Percentiles rank a stretch among this genome's conserved stretches.
These are phyloP conservation scores for Metarhizium robertsii DNA, from an alignment of 2,329 filamentous ascomycete genomes.

Conservation along the genomic window DNA sequence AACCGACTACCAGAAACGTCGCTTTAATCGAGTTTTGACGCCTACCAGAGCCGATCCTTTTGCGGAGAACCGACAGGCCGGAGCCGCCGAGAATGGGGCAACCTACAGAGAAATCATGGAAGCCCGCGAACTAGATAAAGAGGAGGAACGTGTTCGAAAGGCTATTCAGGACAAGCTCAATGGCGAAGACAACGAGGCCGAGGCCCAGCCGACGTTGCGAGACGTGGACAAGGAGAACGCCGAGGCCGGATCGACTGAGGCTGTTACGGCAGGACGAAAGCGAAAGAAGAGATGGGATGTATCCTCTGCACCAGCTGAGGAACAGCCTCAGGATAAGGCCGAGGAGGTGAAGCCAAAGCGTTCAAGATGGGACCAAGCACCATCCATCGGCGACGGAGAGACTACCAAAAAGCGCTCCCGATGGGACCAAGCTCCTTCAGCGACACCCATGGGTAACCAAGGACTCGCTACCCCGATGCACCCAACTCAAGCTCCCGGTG, in stretches of 20 bases:
- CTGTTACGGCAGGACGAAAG: conserved; percentile 57
- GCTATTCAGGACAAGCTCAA: conserved; percentile 68
- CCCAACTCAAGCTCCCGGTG: conserved; percentile 47
- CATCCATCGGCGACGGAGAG: conserved; percentile 48
- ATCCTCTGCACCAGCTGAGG: conserved; percentile 44
- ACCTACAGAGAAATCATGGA: conserved; percentile 91
- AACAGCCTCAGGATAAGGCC: conserved; percentile 37
- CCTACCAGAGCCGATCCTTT: conserved; percentile 83
- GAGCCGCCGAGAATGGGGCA: conserved; percentile 59
- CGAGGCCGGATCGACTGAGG: conserved; percentile 59
- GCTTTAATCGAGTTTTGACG: conserved; percentile 79
- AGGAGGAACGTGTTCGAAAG: conserved; percentile 78
- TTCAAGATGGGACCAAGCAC: conserved; percentile 82
- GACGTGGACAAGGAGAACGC: conserved; percentile 64
- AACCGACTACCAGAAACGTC: conserved; percentile 94
- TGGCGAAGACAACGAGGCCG: conserved; percentile 47
- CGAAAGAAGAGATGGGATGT: conserved; percentile 96
- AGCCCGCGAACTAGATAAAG: conserved; percentile 78
- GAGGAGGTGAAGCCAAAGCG: conserved; percentile 58
- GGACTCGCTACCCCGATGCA: conserved; percentile 75
- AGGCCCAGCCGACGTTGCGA: conserved; percentile 68
- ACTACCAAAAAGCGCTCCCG: conserved; percentile 67
- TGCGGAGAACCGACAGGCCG: conserved; percentile 62
- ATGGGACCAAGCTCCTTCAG: conserved; percentile 84
- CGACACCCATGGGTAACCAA: conserved; percentile 63